Conservation (phyloP, 305 asterid genomes). For the Fraxinus xanthoxyloides region DNA sequence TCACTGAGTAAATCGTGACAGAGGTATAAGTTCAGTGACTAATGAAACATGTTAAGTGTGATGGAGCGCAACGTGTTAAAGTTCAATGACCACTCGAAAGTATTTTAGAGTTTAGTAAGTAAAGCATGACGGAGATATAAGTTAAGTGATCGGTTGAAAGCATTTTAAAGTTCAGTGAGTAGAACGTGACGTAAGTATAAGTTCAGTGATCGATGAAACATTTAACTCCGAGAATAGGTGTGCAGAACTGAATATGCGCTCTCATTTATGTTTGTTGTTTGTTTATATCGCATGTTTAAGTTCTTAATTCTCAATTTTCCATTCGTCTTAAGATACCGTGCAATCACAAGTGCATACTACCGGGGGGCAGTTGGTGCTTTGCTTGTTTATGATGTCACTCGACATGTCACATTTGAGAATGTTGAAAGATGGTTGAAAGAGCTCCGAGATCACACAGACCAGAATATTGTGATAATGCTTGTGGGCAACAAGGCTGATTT, state of each 20-base stretch:
- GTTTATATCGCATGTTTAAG: not conserved
- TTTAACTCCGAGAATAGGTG: not conserved
- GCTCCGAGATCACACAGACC: constrained; percentile 59
- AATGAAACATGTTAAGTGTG: too few relatives aligned
- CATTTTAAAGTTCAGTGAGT: not conserved
- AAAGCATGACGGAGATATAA: not conserved
- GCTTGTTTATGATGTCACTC: constrained; percentile 51
- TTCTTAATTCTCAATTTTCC: not conserved
- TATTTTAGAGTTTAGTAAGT: not conserved
- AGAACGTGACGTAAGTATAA: not conserved
- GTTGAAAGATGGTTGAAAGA: constrained; percentile 53
- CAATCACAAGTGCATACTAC: constrained; percentile 60
- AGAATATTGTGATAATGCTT: constrained; percentile 53
- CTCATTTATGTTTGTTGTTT: not conserved
- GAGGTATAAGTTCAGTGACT: too few relatives aligned
- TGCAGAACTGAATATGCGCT: not conserved
- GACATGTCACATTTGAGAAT: constrained; percentile 51
- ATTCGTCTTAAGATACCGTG: constrained; percentile 43
- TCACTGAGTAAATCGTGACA: too few relatives aligned
- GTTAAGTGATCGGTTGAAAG: not conserved
- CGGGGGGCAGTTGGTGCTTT: constrained; percentile 60
- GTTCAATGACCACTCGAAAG: not conserved
- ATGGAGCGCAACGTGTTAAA: too few relatives aligned
- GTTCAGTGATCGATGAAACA: not conserved
- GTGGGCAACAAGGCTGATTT: constrained; percentile 61